These are phyloP conservation scores for Candida maesae DNA, from an alignment of 805 yeast species.

Conservation along the genomic window DNA sequence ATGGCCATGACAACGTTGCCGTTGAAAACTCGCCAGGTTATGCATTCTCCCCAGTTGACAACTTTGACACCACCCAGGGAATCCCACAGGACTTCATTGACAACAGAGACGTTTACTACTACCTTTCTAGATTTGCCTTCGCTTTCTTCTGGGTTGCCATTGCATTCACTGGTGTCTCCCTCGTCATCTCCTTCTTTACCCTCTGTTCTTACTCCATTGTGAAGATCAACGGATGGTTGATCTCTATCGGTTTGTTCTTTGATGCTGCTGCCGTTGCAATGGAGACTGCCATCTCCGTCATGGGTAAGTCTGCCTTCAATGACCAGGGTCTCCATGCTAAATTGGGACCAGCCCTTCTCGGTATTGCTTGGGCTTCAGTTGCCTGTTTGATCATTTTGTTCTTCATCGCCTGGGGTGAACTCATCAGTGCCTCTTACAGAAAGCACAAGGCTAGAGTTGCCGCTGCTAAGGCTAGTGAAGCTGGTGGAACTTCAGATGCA, in stretches of 20 bases:
- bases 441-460: slow-evolving; percentile 43
- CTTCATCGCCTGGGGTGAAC: slow-evolving; percentile 49
- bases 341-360: slow-evolving; percentile 56
- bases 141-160: slow-evolving; percentile 58
- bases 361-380: slow-evolving; percentile 69
- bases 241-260: slow-evolving; percentile 48
- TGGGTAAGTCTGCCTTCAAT: slow-evolving; percentile 68
- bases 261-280: slow-evolving; percentile 60
- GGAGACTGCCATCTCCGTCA: slow-evolving; percentile 73
- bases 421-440: slow-evolving; percentile 45
- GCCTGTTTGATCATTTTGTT: slow-evolving; percentile 47
- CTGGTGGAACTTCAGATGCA: slow-evolving; percentile 11
- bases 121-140: slow-evolving; percentile 63
- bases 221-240: slow-evolving; percentile 49
- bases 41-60: slow-evolving; percentile 73
- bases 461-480: slow-evolving; percentile 25
- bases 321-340: slow-evolving; percentile 40
- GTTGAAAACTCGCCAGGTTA: slow-evolving; percentile 53
- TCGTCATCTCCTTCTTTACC: slow-evolving; percentile 51
- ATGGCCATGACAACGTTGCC: slow-evolving; percentile 33
- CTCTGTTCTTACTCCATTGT: slow-evolving; percentile 54
- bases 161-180: slow-evolving; percentile 59
- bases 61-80: slow-evolving; percentile 50
- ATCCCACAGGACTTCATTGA: slow-evolving; percentile 52
- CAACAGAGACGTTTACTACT: slow-evolving; percentile 56